Percentiles rank a stretch among this genome's conserved stretches.
phyloP scores from a whole-genome alignment of 1,139 yeast species.

The Yamadazyma dendronema region DNA sequence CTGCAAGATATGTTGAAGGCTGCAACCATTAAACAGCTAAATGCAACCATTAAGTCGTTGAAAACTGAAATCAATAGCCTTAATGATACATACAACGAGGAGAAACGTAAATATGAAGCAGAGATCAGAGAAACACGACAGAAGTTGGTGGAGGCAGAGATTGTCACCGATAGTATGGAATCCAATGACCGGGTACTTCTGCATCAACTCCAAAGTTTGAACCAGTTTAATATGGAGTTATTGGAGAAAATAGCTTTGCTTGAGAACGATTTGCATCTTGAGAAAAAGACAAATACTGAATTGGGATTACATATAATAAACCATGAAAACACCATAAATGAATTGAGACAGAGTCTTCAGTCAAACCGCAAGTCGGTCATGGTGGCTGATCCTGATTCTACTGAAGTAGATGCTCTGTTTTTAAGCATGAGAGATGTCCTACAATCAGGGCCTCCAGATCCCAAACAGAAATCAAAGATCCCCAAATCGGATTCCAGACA shows the following conservation, averaged over 20 bases:
- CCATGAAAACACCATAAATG: slow-evolving; percentile 32
- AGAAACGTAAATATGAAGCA: slow-evolving; percentile 21
- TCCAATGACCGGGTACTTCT: slow-evolving; percentile 35
- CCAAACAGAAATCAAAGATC: slow-evolving; percentile 14
- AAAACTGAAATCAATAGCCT: slow-evolving; percentile 23
- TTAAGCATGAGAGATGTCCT: slow-evolving; percentile 32
- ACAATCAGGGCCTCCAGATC: slow-evolving; percentile 33
- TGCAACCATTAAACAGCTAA: slow-evolving; percentile 5
- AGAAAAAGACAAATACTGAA: slow-evolving; percentile 29
- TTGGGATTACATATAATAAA: slow-evolving; percentile 34
- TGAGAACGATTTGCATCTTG: slow-evolving; percentile 42
- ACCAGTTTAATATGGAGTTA: slow-evolving; percentile 40
- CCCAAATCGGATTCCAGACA: slow-evolving; percentile 25
- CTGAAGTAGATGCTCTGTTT: slow-evolving; percentile 26
- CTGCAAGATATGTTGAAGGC: slow-evolving; percentile 9
- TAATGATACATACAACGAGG: slow-evolving; percentile 19
- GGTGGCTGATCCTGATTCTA: slow-evolving; percentile 2
- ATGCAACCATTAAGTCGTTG: slow-evolving; percentile 9
- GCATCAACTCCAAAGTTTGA: slow-evolving; percentile 32
- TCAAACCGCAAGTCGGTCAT: neutral
- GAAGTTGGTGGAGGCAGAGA: slow-evolving; percentile 39
- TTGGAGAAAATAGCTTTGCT: slow-evolving; percentile 41
- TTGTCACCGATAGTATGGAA: slow-evolving; percentile 42
- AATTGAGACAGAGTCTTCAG: slow-evolving; percentile 18
- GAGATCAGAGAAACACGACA: slow-evolving; percentile 25